Evolutionary conservation across 495 filamentous ascomycete genomes (phyloP).

Genomic region (Copromyces sp.): DNA sequence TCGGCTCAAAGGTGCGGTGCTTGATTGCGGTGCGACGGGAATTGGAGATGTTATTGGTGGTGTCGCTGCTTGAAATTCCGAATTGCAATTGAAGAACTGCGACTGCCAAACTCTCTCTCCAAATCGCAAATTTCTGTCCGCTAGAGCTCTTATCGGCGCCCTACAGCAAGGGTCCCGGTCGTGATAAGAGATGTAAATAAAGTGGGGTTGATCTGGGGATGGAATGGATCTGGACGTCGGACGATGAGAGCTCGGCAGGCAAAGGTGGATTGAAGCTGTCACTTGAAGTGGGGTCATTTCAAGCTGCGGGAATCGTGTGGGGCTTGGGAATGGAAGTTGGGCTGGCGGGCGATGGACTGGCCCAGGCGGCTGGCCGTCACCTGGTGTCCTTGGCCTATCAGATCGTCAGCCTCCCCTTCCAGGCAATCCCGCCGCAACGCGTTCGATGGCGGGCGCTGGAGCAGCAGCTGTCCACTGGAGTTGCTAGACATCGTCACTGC

Average conservation of each 20-base stretch:
- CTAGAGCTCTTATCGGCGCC: constrained; percentile 22
- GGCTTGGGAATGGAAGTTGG: not conserved
- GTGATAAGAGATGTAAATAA: constrained; percentile 17
- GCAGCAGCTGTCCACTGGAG: constrained; percentile 10
- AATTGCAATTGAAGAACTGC: not conserved
- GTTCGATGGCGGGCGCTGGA: constrained; percentile 19
- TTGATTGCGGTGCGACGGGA: not conserved
- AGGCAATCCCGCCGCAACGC: constrained; percentile 33
- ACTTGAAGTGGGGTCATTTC: constrained; percentile 6
- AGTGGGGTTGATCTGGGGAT: not conserved
- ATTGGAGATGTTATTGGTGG: constrained; percentile 1
- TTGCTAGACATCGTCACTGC: not conserved
- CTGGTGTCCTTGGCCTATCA: constrained; percentile 1
- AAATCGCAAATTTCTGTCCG: constrained; percentile 25
- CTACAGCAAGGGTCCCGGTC: constrained; percentile 7
- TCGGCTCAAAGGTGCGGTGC: not conserved
- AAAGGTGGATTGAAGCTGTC: constrained; percentile 4
- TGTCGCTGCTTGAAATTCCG: not conserved
- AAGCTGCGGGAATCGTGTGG: not conserved
- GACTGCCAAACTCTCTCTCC: not conserved
- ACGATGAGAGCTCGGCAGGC: not conserved
- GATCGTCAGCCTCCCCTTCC: constrained; percentile 22
- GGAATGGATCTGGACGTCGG: not conserved
- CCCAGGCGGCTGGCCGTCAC: not conserved
- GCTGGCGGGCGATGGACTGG: not conserved